Evolutionary conservation across 1,284 basidiomycete genomes (phyloP).

Genomic region (Sporisorium reilianum): DNA sequence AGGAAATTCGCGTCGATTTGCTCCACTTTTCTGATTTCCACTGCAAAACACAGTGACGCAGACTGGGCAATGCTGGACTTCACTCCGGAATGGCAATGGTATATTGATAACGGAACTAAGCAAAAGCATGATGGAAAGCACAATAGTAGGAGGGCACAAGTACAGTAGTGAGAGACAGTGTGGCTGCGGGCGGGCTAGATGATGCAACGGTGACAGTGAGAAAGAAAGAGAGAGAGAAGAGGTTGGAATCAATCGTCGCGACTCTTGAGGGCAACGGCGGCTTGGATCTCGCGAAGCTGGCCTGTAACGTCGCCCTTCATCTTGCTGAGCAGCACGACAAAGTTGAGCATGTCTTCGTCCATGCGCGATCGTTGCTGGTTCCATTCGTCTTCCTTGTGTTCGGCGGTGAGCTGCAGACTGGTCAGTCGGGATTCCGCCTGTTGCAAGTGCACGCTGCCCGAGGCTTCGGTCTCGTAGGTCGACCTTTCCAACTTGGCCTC

Average conservation of each 20-base stretch:
- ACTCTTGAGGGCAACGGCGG: conserved; percentile 51
- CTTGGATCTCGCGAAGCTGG: conserved; percentile 49
- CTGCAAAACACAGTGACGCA: conserved; percentile 3
- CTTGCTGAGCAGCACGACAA: conserved; percentile 53
- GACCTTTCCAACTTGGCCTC: conserved; percentile 48
- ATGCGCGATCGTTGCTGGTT: conserved; percentile 44
- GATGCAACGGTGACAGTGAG: conserved; percentile 2
- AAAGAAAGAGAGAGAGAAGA: background rate
- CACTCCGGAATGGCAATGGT: conserved; percentile 4
- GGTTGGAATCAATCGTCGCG: conserved; percentile 40
- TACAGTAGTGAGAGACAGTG: background rate
- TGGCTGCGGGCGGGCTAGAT: too few species aligned
- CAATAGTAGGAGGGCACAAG: background rate
- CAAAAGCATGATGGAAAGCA: background rate
- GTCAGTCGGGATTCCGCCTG: conserved; percentile 48
- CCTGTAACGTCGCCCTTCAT: conserved; percentile 53
- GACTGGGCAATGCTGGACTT: too few species aligned
- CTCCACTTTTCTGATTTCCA: background rate
- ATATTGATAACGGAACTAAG: conserved; percentile 1
- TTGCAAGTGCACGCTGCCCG: conserved; percentile 46
- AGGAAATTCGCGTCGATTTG: background rate
- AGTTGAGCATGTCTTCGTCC: conserved; percentile 57
- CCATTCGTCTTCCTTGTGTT: conserved; percentile 54
- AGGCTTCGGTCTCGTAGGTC: conserved; percentile 51
- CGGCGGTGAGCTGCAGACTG: conserved; percentile 45